Evolutionary conservation across 306 rosid genomes (phyloP).

Genomic region (Cercis canadensis): DNA sequence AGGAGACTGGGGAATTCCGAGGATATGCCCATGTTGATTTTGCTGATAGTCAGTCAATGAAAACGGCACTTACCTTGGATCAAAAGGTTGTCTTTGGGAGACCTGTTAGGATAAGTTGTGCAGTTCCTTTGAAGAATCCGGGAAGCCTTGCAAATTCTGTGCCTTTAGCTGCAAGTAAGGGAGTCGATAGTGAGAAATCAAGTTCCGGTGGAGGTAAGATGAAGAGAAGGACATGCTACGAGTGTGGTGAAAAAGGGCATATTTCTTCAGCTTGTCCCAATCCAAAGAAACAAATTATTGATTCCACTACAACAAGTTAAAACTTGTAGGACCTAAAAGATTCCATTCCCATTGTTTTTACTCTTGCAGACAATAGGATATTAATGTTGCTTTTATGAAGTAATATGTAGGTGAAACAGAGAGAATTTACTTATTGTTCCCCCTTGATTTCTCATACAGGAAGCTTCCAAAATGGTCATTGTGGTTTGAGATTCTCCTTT

Average conservation of each 20-base stretch:
- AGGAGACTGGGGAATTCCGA: not conserved
- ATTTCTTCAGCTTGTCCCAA: conserved; percentile 66
- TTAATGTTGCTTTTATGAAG: too few species aligned
- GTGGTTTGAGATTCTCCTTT: too few species aligned
- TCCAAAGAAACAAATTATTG: conserved; percentile 59
- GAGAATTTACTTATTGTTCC: too few species aligned
- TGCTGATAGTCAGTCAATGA: conserved; percentile 17
- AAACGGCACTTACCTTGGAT: conserved; percentile 69
- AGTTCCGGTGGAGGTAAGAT: conserved; percentile 62
- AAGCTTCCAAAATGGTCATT: too few species aligned
- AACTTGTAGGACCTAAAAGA: conserved; percentile 12
- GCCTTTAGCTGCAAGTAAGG: conserved; percentile 17
- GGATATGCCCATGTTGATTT: too few species aligned
- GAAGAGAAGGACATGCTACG: conserved; percentile 83
- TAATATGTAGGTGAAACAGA: too few species aligned
- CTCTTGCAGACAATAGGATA: too few species aligned
- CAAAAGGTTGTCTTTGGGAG: conserved; percentile 70
- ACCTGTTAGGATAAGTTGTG: conserved; percentile 79
- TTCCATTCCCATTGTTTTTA: too few species aligned
- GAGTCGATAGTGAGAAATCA: conserved; percentile 34
- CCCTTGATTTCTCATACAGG: too few species aligned
- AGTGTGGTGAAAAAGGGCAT: conserved; percentile 94
- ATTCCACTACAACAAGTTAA: conserved; percentile 46
- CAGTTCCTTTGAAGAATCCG: conserved; percentile 72
- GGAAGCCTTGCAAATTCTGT: conserved; percentile 31